Evolutionary conservation across 805 yeast genomes (phyloP).

Genomic region (Diddensiella transvaalensis): DNA sequence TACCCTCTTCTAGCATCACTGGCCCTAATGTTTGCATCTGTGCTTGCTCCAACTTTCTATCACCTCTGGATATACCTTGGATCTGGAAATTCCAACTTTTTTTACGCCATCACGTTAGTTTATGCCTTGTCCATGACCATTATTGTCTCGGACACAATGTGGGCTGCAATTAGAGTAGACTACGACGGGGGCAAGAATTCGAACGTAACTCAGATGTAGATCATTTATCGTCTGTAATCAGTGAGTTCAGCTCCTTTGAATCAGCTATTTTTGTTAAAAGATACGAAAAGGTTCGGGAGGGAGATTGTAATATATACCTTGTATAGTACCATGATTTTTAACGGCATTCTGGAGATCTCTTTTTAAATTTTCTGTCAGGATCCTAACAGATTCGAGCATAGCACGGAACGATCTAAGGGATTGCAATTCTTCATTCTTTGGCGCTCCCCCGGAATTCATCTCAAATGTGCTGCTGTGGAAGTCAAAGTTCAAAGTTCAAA

Average conservation of each 20-base stretch:
- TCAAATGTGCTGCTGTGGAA: too few relatives aligned
- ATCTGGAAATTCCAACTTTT: conserved; percentile 93
- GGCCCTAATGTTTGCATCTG: conserved; percentile 52
- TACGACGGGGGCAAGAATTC: conserved; percentile 46
- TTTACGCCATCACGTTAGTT: conserved; percentile 86
- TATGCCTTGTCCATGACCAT: conserved; percentile 68
- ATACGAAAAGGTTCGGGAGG: too few relatives aligned
- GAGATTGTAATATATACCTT: too few relatives aligned
- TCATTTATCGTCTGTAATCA: neutral
- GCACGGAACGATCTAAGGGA: conserved; percentile 19
- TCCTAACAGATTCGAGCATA: conserved; percentile 21
- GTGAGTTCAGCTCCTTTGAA: neutral
- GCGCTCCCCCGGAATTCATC: too few relatives aligned
- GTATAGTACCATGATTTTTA: conserved; percentile 17
- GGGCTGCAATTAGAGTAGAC: conserved; percentile 74
- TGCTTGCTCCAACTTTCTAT: conserved; percentile 83
- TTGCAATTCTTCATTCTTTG: conserved; percentile 10
- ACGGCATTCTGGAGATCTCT: conserved; percentile 17
- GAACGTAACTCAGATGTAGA: conserved; percentile 22
- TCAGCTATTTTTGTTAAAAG: too few relatives aligned
- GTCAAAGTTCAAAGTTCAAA: too few relatives aligned
- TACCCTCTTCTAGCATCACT: conserved; percentile 50
- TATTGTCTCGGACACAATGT: conserved; percentile 68
- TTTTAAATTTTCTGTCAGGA: conserved; percentile 16
- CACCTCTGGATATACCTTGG: conserved; percentile 93